These are phyloP conservation scores for Coniochaeta sp. DNA, from an alignment of 2,329 filamentous ascomycete species.

Conservation along the genomic window DNA sequence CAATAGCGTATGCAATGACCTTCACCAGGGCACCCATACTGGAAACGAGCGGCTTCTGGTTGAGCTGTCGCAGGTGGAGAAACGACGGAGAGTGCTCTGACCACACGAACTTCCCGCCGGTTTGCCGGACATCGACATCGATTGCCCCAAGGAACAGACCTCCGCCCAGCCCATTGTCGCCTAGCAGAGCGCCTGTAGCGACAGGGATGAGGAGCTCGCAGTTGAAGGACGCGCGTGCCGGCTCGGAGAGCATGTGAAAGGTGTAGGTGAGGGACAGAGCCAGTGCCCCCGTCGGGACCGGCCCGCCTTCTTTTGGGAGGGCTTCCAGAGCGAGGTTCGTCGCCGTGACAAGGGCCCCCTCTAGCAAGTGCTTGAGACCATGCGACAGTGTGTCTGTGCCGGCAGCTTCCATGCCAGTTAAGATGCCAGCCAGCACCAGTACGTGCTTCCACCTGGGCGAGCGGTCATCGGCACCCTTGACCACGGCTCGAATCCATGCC, in stretches of 20 bases:
- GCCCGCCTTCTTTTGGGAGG: slow-evolving; percentile 24
- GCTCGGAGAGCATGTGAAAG: slow-evolving; percentile 63
- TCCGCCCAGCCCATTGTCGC: slow-evolving; percentile 66
- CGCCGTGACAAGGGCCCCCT: slow-evolving; percentile 66
- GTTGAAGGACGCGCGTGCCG: slow-evolving; percentile 51
- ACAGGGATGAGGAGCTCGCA: slow-evolving; percentile 66
- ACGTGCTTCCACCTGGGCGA: slow-evolving; percentile 75
- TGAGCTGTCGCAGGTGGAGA: slow-evolving; percentile 48
- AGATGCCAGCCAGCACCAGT: slow-evolving; percentile 69
- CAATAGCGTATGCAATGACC: slow-evolving; percentile 57
- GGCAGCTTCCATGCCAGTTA: slow-evolving; percentile 67
- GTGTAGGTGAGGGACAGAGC: slow-evolving; percentile 69
- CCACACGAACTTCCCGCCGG: slow-evolving; percentile 58
- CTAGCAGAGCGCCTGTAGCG: slow-evolving; percentile 59
- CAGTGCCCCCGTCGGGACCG: slow-evolving; percentile 41
- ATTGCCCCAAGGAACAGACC: slow-evolving; percentile 69
- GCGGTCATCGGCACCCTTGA: slow-evolving; percentile 49
- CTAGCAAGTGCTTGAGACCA: slow-evolving; percentile 58
- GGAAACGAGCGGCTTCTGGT: slow-evolving; percentile 53
- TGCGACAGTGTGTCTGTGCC: slow-evolving; percentile 57
- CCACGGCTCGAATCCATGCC: slow-evolving; percentile 49
- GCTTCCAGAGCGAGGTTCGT: slow-evolving; percentile 61
- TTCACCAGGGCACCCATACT: slow-evolving; percentile 62
- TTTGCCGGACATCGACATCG: slow-evolving; percentile 56
- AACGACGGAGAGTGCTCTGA: slow-evolving; percentile 52